phyloP scores from a whole-genome alignment of 306 rosid genomes.

The Acacia crassicarpa region DNA sequence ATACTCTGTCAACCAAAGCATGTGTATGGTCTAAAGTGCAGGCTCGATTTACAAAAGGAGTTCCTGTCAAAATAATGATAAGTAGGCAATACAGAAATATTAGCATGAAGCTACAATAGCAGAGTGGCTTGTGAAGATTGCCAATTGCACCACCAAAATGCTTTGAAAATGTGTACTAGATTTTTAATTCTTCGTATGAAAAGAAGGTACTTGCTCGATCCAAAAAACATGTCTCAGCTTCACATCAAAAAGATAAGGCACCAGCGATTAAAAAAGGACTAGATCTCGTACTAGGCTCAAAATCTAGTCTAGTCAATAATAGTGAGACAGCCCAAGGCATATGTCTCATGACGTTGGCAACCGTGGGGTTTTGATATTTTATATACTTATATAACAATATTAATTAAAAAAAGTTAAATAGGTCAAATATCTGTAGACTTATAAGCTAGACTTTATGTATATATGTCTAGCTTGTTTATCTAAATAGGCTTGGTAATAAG shows the following conservation, averaged over 20 bases:
- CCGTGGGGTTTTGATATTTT: too few species aligned
- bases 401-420: too few species aligned
- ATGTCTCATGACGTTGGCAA: too few species aligned
- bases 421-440: accelerated
- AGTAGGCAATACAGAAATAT: conserved; percentile 8
- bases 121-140: background rate
- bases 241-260: conserved; percentile 27
- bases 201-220: conserved; percentile 4
- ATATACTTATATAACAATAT: too few species aligned
- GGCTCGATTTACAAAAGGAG: conserved; percentile 2
- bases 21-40: conserved; percentile 7
- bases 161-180: background rate
- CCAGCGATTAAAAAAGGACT: too few species aligned
- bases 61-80: conserved; percentile 25
- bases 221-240: conserved; percentile 44
- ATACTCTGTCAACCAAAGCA: conserved; percentile 1
- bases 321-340: too few species aligned
- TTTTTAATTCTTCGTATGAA: conserved; percentile 3
- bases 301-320: too few species aligned
- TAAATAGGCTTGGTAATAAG: too few species aligned
- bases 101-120: conserved; percentile 5
- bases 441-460: too few species aligned
- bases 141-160: background rate
- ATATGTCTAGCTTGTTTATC: too few species aligned
- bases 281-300: too few species aligned